Evolutionary conservation across 2,329 filamentous ascomycete species (phyloP).

Genomic region (Ampelomyces quisqualis): DNA sequence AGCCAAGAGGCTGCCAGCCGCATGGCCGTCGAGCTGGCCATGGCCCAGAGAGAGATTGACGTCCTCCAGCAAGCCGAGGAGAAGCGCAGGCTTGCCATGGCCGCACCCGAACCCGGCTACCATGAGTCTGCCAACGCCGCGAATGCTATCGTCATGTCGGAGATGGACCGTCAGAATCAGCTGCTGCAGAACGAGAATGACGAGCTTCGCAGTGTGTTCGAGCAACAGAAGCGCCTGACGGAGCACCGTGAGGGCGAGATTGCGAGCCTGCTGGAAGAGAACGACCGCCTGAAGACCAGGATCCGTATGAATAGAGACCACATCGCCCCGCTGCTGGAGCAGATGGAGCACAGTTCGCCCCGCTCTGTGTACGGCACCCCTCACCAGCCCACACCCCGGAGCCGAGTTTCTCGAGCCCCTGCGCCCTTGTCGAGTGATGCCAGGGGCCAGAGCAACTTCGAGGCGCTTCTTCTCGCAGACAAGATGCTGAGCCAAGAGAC

Average conservation of each 20-base stretch:
- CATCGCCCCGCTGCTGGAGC: conserved; percentile 58
- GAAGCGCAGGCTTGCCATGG: conserved; percentile 60
- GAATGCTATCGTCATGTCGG: conserved; percentile 58
- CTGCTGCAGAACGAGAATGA: conserved; percentile 67
- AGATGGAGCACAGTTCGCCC: conserved; percentile 65
- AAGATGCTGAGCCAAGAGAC: conserved; percentile 78
- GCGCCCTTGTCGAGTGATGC: conserved; percentile 50
- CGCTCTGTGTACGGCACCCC: conserved; percentile 57
- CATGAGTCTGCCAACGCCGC: conserved; percentile 52
- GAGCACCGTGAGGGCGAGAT: conserved; percentile 75
- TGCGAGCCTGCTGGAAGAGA: conserved; percentile 69
- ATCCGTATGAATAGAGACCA: conserved; percentile 90
- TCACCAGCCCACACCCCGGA: conserved; percentile 52
- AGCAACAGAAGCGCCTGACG: conserved; percentile 75
- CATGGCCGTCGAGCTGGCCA: conserved; percentile 86
- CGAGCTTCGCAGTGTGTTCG: conserved; percentile 63
- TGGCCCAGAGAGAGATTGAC: conserved; percentile 85
- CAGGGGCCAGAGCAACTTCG: conserved; percentile 66
- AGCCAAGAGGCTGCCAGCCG: conserved; percentile 82
- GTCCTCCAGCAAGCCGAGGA: conserved; percentile 75
- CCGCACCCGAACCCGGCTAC: conserved; percentile 55
- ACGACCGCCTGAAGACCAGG: conserved; percentile 73
- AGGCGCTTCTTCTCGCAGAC: conserved; percentile 70
- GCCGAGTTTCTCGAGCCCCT: conserved; percentile 28
- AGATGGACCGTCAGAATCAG: conserved; percentile 59